Evolutionary conservation across 768 basidiomycete genomes (phyloP), one percentile per base, ranked within the genome.

Genomic region (Trametes elegans): DNA sequence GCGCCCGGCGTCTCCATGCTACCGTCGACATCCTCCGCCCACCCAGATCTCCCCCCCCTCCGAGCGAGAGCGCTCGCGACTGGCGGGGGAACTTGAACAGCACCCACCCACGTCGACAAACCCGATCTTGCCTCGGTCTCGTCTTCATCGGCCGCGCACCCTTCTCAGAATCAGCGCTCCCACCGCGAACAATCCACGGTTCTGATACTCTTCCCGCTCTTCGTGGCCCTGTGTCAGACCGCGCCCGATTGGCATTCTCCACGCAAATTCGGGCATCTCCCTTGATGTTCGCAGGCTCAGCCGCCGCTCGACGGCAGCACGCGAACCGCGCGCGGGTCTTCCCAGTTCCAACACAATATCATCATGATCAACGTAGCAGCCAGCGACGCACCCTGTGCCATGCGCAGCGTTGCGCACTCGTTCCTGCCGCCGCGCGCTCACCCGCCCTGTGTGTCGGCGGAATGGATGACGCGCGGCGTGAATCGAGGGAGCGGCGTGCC

Each of bases 261-360:
- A 44, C 29, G 35, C 42, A 53, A 38, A 44, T 53, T n/a, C 31
- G 13, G 29, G 19, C 34, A 19, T 36, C 23, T 19, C 51, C 29
- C n/a, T 24, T 44, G 51, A 53, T 53, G n/a, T 42, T 53, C 51
- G 43, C 51, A 53, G 42, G 46, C 34, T 52, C 50, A 23, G 42
- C 13, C 24, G 21, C 48, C 48, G 48, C n/a, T n/a, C n/a, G n/a
- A n/a, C n/a, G n/a, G n/a, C n/a, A n/a, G n/a, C n/a, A n/a, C n/a
- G n/a, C n/a, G n/a, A n/a, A n/a, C n/a, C n/a, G n/a, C n/a, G n/a
- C n/a, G n/a, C n/a, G n/a, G n/a, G n/a, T n/a, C n/a, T n/a, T n/a
- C n/a, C n/a, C n/a, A n/a, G n/a, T n/a, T n/a, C n/a, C n/a, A n/a
- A n/a, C n/a, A n/a, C n/a, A n/a, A 26, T 41, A 28, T 42, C 41